Conservation (phyloP, 495 filamentous ascomycete species). For the Glarea lozoyensis region DNA sequence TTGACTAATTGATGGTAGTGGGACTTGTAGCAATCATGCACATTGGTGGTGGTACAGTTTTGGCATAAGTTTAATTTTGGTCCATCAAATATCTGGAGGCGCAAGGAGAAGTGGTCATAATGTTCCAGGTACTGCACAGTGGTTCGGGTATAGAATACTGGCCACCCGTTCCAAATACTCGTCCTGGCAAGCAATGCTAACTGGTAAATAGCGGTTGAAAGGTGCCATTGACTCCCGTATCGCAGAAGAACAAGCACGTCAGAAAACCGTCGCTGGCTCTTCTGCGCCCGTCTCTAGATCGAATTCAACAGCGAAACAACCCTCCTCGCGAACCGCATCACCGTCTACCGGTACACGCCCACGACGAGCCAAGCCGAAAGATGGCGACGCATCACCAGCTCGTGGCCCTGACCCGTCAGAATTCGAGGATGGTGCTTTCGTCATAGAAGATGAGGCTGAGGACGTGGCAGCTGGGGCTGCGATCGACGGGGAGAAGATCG, state of each 20-base stretch:
- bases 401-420: conserved; percentile 64
- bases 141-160: too few relatives aligned
- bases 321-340: conserved; percentile 15
- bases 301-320: conserved; percentile 8
- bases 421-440: conserved; percentile 75
- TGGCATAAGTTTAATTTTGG: too few relatives aligned
- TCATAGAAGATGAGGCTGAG: conserved; percentile 68
- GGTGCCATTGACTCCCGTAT: conserved; percentile 78
- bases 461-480: conserved; percentile 39
- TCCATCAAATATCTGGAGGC: too few relatives aligned
- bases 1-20: too few relatives aligned
- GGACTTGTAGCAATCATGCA: too few relatives aligned
- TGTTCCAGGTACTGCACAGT: conserved; percentile 26
- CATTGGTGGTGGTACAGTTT: too few relatives aligned
- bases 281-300: conserved; percentile 27
- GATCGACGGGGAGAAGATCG: conserved; percentile 20
- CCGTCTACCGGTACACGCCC: conserved; percentile 12
- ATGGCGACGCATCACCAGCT: conserved; percentile 11
- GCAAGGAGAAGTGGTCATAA: conserved; percentile 14
- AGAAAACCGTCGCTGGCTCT: conserved; percentile 45
- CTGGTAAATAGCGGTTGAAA: conserved; percentile 59
- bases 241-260: conserved; percentile 80
- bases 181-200: conserved; percentile 12
- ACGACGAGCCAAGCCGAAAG: conserved; percentile 14
- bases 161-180: too few relatives aligned